Evolutionary conservation across 2,329 filamentous ascomycete genomes (phyloP), one percentile per base, ranked within the genome.

Genomic region (Sclerotinia nivalis): DNA sequence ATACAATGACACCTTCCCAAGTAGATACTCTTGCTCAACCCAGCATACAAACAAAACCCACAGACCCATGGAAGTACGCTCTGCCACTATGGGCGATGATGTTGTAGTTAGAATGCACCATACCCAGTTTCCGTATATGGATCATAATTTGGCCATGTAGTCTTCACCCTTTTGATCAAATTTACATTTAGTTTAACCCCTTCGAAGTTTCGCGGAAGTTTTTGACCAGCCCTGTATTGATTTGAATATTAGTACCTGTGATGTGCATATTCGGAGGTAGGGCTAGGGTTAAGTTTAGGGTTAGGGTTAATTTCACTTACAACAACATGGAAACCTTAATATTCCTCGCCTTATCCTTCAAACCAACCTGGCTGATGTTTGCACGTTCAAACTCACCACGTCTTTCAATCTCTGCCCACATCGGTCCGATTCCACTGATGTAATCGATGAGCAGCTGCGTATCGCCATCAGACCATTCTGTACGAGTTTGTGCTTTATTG

Each of bases 291-390:
- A 34, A 22, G 28, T 45, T 61, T n/a, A 49, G 25, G 59, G n/a
- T 47, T 20, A 61, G 59, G 59, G 59, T 49, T 62, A n/a, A 49
- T 62, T 34, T 4, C 56, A 80, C 81, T 77, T 75, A 84, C 82
- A 81, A 81, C 4, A 84, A 67, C 66, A 75, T 82, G 10, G 78
- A 78, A 54, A 82, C 78, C 75, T 85, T 86, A 70, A 88, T 77
- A 71, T 86, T 87, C 65, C 86, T 80, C 5, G 85, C 86, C 71
- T 83, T 83, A 72, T 86, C 84, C 73, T 86, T 86, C 10, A 88
- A 71, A 58, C 86, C 84, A 3, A 86, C 84, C 71, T 88, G 84
- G 75, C 47, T 78, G 1, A 69, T 43, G 77, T 62, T 78, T 60
- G 66, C 74, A 50, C 6, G 68, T 8, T 78, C 74, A 2, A 79